A percentile compares a stretch with the other conserved stretches of the same genome.
Conservation (phyloP, 208 protist genomes). For the Trypanosoma mega region DNA sequence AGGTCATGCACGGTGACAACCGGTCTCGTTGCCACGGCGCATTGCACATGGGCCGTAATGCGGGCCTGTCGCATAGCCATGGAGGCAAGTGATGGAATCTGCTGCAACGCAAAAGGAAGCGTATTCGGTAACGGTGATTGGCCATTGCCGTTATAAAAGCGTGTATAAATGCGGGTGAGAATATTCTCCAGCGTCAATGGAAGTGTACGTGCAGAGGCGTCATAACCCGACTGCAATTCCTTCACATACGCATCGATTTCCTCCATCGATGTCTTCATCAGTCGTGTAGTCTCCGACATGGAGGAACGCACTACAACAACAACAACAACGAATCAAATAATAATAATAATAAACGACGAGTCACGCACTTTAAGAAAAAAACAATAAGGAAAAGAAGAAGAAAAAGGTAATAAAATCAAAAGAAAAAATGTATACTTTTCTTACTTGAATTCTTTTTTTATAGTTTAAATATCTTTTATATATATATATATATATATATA, state of each 20-base stretch:
- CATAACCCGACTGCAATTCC: slow-evolving; percentile 18
- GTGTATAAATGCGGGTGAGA: slow-evolving; percentile 16
- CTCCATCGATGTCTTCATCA: neutral
- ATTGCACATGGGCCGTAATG: slow-evolving; percentile 46
- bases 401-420: no score
- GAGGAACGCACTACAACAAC: slow-evolving; percentile 2
- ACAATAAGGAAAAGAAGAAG: no score
- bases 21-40: slow-evolving; percentile 59
- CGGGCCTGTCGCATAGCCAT: slow-evolving; percentile 51
- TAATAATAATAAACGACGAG: no score
- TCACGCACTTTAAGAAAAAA: no score
- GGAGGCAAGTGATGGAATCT: slow-evolving; percentile 48
- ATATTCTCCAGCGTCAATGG: slow-evolving; percentile 31
- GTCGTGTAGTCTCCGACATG: neutral
- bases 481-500: no score
- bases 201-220: neutral
- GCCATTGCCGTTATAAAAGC: slow-evolving; percentile 20
- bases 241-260: slow-evolving; percentile 29
- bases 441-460: no score
- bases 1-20: slow-evolving; percentile 85
- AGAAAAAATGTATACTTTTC: no score
- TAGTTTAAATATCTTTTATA: no score
- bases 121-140: slow-evolving; percentile 28
- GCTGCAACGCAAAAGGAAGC: slow-evolving; percentile 55
- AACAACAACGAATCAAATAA: no score